Evolutionary conservation across 257 asterid species (phyloP).

Genomic region (Ilex aquifolium): DNA sequence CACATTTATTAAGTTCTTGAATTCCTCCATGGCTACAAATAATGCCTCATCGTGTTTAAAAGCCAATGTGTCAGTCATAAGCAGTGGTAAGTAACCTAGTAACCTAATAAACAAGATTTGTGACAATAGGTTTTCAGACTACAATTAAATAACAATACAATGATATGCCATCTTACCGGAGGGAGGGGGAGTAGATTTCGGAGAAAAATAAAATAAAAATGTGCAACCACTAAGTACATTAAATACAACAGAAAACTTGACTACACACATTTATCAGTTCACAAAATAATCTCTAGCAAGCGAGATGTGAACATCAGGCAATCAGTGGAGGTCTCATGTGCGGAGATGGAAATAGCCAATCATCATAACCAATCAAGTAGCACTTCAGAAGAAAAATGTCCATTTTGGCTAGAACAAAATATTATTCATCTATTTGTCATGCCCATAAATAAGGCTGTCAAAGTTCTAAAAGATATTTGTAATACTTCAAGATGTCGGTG

Average conservation of each 20-base stretch:
- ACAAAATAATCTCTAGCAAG: conserved; percentile 64
- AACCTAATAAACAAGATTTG: not conserved
- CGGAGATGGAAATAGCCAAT: conserved; percentile 48
- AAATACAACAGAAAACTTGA: conserved; percentile 71
- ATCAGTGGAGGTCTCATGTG: conserved; percentile 67
- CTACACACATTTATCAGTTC: conserved; percentile 65
- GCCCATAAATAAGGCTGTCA: conserved; percentile 58
- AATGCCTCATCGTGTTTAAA: conserved; percentile 88
- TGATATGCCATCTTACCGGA: too few species aligned
- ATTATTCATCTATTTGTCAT: conserved; percentile 62
- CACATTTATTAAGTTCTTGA: conserved; percentile 59
- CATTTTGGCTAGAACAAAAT: conserved; percentile 52
- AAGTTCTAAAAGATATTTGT: conserved; percentile 66
- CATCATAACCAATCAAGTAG: conserved; percentile 69
- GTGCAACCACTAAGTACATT: conserved; percentile 63
- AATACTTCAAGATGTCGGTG: conserved; percentile 52
- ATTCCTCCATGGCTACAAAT: conserved; percentile 61
- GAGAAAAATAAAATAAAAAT: not conserved
- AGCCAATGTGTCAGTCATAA: conserved; percentile 55
- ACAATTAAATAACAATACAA: not conserved
- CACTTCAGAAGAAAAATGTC: conserved; percentile 59
- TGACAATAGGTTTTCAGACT: not conserved
- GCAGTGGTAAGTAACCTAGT: conserved; percentile 8
- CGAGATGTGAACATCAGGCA: conserved; percentile 74
- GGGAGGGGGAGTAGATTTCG: not conserved